phyloP scores from a whole-genome alignment of 345 rosid genomes.

The Pugionium cornutum region DNA sequence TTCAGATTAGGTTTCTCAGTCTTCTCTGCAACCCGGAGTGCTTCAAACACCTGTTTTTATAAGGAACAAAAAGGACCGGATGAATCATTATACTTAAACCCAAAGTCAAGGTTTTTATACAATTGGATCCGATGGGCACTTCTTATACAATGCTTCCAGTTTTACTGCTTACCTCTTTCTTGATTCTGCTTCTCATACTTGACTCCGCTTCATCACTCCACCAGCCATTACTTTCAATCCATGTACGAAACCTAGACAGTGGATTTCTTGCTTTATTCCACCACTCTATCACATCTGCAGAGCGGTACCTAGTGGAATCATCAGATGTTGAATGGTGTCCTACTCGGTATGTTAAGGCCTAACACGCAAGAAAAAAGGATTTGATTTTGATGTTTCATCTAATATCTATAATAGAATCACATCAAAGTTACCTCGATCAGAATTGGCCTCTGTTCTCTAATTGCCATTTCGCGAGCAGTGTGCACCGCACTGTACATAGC shows the following conservation, averaged over 20 bases:
- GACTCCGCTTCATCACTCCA: slow-evolving; percentile 66
- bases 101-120: background rate
- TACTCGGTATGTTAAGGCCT: slow-evolving; percentile 88
- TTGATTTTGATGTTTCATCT: background rate
- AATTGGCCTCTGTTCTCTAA: slow-evolving; percentile 68
- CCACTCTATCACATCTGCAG: slow-evolving; percentile 66
- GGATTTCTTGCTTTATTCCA: slow-evolving; percentile 71
- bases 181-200: slow-evolving; percentile 55
- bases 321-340: slow-evolving; percentile 96
- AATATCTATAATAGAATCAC: slow-evolving; percentile 9
- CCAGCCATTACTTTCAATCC: slow-evolving; percentile 79
- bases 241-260: slow-evolving; percentile 60
- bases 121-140: background rate
- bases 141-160: background rate
- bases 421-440: slow-evolving; percentile 65
- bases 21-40: slow-evolving; percentile 75
- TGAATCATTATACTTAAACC: background rate
- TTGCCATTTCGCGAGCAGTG: slow-evolving; percentile 75
- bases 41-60: slow-evolving; percentile 60
- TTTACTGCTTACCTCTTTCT: slow-evolving; percentile 62
- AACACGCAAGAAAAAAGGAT: background rate
- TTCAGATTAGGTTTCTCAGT: slow-evolving; percentile 65
- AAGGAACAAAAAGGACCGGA: slow-evolving; percentile 6
- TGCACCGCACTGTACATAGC: slow-evolving; percentile 79
- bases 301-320: slow-evolving; percentile 86